phyloP scores from a whole-genome alignment of 108 stramenopile species.

The Aurantiochytrium sp. region DNA sequence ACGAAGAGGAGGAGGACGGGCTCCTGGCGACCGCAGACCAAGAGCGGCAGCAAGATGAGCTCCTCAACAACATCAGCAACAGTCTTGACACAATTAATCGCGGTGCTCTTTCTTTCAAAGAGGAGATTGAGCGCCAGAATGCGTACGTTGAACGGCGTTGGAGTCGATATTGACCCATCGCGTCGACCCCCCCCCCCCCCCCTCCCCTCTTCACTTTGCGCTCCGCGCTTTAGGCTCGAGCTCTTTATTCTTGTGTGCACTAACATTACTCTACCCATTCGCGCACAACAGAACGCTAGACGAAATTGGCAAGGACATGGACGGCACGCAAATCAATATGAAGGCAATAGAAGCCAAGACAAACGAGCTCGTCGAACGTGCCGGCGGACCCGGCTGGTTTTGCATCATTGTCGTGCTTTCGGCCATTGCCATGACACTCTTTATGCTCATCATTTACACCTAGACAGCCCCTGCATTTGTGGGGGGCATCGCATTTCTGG shows the following conservation, averaged over 20 bases:
- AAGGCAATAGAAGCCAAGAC: slow-evolving; percentile 9
- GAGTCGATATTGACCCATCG: too few species aligned
- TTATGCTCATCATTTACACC: neutral
- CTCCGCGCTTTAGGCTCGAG: neutral
- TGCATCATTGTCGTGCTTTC: neutral
- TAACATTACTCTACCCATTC: neutral
- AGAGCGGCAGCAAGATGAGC: neutral
- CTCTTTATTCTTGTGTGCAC: neutral
- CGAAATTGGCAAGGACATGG: slow-evolving; percentile 16
- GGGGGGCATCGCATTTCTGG: too few species aligned
- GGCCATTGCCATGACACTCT: neutral
- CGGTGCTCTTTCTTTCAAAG: neutral
- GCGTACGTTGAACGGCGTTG: neutral
- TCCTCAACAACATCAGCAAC: neutral
- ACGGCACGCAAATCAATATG: neutral
- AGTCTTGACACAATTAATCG: neutral
- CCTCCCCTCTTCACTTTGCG: too few species aligned
- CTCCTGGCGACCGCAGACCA: neutral
- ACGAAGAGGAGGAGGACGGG: neutral
- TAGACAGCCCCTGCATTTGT: neutral
- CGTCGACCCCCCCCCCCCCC: too few species aligned
- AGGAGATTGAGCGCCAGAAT: neutral
- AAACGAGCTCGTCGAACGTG: neutral
- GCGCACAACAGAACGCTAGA: neutral
- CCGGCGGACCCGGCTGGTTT: neutral